Evolutionary conservation across 1,139 yeast species (phyloP), one percentile per base, ranked within the genome.

Genomic region (Kurtzmaniella quercitrusa): DNA sequence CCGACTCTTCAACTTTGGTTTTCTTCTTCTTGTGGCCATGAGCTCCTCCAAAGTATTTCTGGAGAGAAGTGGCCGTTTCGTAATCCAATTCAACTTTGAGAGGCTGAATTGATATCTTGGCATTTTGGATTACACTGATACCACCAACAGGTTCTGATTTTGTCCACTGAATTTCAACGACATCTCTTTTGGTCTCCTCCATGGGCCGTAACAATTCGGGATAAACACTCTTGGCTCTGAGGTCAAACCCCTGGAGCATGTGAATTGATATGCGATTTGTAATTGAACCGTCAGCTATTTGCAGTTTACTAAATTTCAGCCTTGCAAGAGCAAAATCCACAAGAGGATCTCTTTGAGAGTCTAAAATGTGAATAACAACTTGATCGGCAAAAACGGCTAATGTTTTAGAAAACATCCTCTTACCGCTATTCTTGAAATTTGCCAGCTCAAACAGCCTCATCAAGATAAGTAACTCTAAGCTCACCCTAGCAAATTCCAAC

Each of bases 111-210:
- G 75, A 77, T 53, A 90, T 65, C 37, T 59, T 60, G 2, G 75
- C 75, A 41, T 62, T 58, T 43, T 66, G 65, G 57, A 73, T 60
- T 25, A 88, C 80, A 0, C 83, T 75, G 40, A 90, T 90, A 2
- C 97, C 97, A 4, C 96, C 97, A 44, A 90, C 86, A 0, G 95
- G 88, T 34, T 79, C 82, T 40, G 85, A 68, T 75, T 84, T 73
- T 8, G 78, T 75, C 97, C 97, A 90, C 14, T 73, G 68, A 42
- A 85, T 67, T 33, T 68, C 62, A 11, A 87, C 66, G 50, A 87
- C 55, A 39, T 46, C 46, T 14, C 27, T 34, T 7, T 39, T 18
- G 23, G 47, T 45, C 5, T 41, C 39, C 7, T 43, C 43, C 8
- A 58, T 68, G 2, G 93, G 91, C 0, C 84, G 68, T 29, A 91